Base-by-base conservation (phyloP, 805 yeast genomes). In the Metschnikowia chrysomelidarum region DNA sequence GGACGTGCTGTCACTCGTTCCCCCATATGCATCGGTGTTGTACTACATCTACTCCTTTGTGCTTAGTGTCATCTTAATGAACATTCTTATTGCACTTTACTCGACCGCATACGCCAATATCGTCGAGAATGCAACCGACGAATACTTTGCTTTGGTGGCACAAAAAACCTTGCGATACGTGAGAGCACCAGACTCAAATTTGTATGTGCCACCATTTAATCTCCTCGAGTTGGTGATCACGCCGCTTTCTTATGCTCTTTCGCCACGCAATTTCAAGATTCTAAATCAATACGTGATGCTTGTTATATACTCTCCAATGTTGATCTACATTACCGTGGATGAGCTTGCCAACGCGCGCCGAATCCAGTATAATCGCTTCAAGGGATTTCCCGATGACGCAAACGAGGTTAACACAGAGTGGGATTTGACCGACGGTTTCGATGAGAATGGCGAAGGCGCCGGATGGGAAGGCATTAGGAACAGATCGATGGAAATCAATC, bases 181-280 rank as follows among this genome's bases (percentile, higher is more conserved):
- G 34, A 71, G 96, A 49, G 95, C 95, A 0, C 96, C 96, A 0
- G 96, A 87, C 62, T 81, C 78, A 39, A 78, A 83, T 52, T 83
- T 87, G 25, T 87, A 77, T 55, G 88, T 86, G 17, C 91, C 96
- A 4, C 96, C 96, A 4, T 71, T 86, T 45, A 87, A 87, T 56
- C 56, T 87, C 47, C 60, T 87, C 35, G 96, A 87, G 57, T 31
- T 81, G 1, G 19, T 47, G 4, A 43, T 67, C 12, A 32, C 47
- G 21, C 72, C 72, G 3, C 36, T 64, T 4, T 43, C 49, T 11
- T 47, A 40, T 19, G 30, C 75, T 6, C 48, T 79, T 4, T 48
- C 56, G n/a, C 70, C 59, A 28, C 49, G 50, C 10, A 36, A 47
- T 4, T 44, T 57, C 54, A 67, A 62, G 37, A 43, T 47, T 3